Base-by-base conservation (phyloP, 2,329 filamentous ascomycete genomes). In the Aphanoascus verrucosus region DNA sequence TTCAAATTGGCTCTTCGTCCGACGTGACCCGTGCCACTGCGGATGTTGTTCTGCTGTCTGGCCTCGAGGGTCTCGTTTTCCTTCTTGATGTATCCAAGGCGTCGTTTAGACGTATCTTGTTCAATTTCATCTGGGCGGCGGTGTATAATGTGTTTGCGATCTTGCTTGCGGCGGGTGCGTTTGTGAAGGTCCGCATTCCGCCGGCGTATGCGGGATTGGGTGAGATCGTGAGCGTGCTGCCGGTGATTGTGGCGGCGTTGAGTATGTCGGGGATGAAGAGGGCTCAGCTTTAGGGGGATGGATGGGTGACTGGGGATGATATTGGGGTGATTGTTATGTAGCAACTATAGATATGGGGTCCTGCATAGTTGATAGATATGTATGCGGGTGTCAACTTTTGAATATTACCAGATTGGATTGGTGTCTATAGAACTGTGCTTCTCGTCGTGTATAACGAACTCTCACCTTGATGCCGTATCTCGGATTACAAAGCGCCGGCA, bases 171-270 rank as follows among this genome's bases (percentile, higher is more conserved):
- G 75, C 78, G 0, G 86, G 85, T 0, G 82, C 79, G 0, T 83
- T 86, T 63, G 79, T 83, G 1, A 70, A 72, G 55, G 69, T 75
- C 1, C 71, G 79, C 46, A 80, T 83, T 60, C 76, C 79, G 14
- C 82, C 83, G 0, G 69, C 76, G 57, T 87, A 76, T 72, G 84
- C 84, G 0, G 85, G 83, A 0, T 61, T 88, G 7, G 85, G 85
- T 0, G 85, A 89, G 69, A 64, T 89, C 32, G 83, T 87, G 0
- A 88, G 85, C 61, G 82, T 90, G 0, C 54, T 86, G 63, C 85
- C 85, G 0, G 84, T 89, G 2, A 76, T 88, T 59, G 62, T 72
- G 5, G 76, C 77, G 42, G 82, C 81, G 0, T 28, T 54, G 11
- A 53, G 51, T 17, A 48, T 53, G 51, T 34, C 35, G 8, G 23